Percentiles rank a stretch among this genome's conserved stretches.
Evolutionary conservation across 192 early-diverging fungal genomes (phyloP).

Genomic region (Podila verticillata): DNA sequence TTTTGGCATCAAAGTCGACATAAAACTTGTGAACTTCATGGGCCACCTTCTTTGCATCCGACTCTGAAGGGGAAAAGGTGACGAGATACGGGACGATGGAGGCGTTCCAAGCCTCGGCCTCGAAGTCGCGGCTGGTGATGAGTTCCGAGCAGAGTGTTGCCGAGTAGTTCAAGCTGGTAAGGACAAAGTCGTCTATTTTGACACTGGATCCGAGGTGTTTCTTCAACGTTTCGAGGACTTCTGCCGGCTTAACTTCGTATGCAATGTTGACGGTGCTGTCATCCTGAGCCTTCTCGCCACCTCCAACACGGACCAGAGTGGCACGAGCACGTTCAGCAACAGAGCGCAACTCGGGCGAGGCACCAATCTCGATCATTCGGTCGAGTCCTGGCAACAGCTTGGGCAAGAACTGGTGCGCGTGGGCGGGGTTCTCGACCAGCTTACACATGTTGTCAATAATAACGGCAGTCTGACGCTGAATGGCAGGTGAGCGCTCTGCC

Average conservation of each 20-base stretch:
- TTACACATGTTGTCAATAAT: slow-evolving; percentile 92
- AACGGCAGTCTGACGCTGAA: slow-evolving; percentile 75
- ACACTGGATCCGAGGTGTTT: slow-evolving; percentile 55
- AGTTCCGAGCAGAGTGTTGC: slow-evolving; percentile 62
- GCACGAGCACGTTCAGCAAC: slow-evolving; percentile 70
- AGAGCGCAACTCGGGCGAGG: slow-evolving; percentile 77
- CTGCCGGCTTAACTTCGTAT: slow-evolving; percentile 48
- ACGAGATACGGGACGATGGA: slow-evolving; percentile 63
- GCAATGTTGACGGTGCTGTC: slow-evolving; percentile 57
- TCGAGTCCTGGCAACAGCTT: slow-evolving; percentile 76
- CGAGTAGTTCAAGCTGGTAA: slow-evolving; percentile 62
- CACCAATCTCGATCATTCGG: slow-evolving; percentile 74
- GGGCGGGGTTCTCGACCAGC: slow-evolving; percentile 80
- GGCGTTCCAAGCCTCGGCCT: slow-evolving; percentile 67
- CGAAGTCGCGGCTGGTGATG: slow-evolving; percentile 64
- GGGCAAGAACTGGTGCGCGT: slow-evolving; percentile 81
- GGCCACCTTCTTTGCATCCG: slow-evolving; percentile 57
- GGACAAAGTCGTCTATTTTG: slow-evolving; percentile 52
- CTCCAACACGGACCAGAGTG: slow-evolving; percentile 71
- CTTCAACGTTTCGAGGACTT: slow-evolving; percentile 58
- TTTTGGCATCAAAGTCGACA: slow-evolving; percentile 36
- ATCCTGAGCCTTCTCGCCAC: slow-evolving; percentile 35
- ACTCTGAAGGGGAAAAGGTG: slow-evolving; percentile 60
- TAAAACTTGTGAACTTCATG: slow-evolving; percentile 52
- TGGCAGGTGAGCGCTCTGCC: slow-evolving; percentile 69